Conservation (phyloP, 2,329 filamentous ascomycete species). For the Venturia aucupariae region DNA sequence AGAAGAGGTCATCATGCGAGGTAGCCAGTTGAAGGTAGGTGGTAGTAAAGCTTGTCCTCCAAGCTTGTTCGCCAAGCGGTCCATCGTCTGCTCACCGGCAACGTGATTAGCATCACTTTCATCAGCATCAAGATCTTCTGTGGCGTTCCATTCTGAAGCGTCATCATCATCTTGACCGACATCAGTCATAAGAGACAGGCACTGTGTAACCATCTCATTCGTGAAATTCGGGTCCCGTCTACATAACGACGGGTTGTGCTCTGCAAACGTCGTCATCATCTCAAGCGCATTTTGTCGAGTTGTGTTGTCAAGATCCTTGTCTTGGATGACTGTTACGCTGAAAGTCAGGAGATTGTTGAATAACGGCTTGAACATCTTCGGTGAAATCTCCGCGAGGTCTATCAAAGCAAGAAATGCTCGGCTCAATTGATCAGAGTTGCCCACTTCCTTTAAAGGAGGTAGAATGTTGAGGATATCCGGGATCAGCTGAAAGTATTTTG, state of each 20-base stretch:
- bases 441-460: constrained; percentile 82
- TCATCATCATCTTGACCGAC: constrained; percentile 91
- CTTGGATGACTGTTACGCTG: constrained; percentile 84
- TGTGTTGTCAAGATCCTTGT: constrained; percentile 86
- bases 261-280: constrained; percentile 95
- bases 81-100: constrained; percentile 97
- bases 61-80: constrained; percentile 91
- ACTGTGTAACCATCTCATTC: constrained; percentile 96
- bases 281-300: constrained; percentile 92
- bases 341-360: constrained; percentile 91
- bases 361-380: constrained; percentile 95
- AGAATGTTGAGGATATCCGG: constrained; percentile 91
- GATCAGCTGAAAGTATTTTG: constrained; percentile 78
- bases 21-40: constrained; percentile 93
- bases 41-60: constrained; percentile 87
- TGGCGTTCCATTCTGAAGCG: constrained; percentile 83
- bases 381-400: constrained; percentile 85
- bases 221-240: constrained; percentile 89
- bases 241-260: constrained; percentile 89
- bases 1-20: constrained; percentile 92
- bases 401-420: constrained; percentile 86
- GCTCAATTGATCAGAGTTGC: constrained; percentile 83
- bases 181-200: constrained; percentile 95
- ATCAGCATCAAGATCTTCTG: constrained; percentile 89
- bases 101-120: constrained; percentile 97